Base-by-base conservation (phyloP, 306 rosid species). In the Senna tora region DNA sequence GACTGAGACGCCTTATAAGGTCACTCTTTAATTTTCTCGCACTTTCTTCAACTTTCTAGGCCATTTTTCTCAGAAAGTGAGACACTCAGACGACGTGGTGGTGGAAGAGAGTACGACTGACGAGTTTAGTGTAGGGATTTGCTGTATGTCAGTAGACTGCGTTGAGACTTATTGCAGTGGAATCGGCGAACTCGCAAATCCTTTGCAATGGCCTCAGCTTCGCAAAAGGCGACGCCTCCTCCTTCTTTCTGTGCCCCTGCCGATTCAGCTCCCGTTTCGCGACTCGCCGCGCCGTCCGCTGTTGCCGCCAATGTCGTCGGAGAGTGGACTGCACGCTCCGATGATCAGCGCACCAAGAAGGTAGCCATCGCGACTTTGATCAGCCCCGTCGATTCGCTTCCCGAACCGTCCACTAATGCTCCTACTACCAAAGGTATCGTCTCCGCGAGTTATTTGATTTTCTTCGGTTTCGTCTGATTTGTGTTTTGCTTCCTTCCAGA, bases 71-170 rank as follows among this genome's bases (percentile, higher is more conserved):
- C 25, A 10, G 34, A 34, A 8, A 57, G 11, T 22, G 60, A 6
- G 53, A 58, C 21, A 42, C 17, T 38, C 50, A 50, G 41, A 2
- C 7, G n/a, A 43, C n/a, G 77, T 15, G 73, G 61, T 66, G 75
- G 77, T 30, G 32, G 57, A 45, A 52, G 67, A 39, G 58, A 64
- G 77, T 69, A 65, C 47, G 56, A 62, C 64, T 22, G 56, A 72
- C 39, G 50, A 53, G 32, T 20, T 16, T 21, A 50, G 42, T 60
- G 65, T 75, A 53, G 87, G 71, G 75, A 58, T 30, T 58, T 74
- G 88, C 93, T 90, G 93, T 81, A 90, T 90, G 93, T 90, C 93
- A 90, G 78, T 67, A 65, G 87, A 86, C 72, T 84, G 89, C 59
- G 55, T 53, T 70, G 89, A 86, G 77, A 79, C 77, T 38, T 84